Evolutionary conservation across 2,329 filamentous ascomycete genomes (phyloP).

Genomic region (Penicillium sp.): DNA sequence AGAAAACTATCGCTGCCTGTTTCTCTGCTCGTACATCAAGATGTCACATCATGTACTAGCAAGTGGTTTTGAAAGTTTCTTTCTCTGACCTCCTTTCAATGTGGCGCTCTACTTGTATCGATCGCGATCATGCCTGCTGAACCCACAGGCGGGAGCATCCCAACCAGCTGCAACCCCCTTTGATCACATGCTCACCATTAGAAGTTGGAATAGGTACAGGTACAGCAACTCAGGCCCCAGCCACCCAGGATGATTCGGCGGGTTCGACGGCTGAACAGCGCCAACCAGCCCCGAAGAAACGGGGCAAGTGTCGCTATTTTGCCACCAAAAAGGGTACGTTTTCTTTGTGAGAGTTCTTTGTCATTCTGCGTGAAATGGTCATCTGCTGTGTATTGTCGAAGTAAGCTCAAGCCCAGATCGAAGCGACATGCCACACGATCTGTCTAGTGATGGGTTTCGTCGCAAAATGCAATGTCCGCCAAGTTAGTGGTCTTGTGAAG

Average conservation of each 20-base stretch:
- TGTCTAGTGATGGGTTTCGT: too few relatives aligned
- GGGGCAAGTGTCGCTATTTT: constrained; percentile 24
- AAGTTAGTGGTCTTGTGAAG: too few relatives aligned
- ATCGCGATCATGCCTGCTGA: too few relatives aligned
- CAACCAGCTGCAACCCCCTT: constrained; percentile 21
- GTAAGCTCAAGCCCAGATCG: too few relatives aligned
- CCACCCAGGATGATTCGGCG: constrained; percentile 27
- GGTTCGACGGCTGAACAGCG: constrained; percentile 8
- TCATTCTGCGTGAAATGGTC: constrained; percentile 3
- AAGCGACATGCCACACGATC: too few relatives aligned
- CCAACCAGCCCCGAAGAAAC: constrained; percentile 14
- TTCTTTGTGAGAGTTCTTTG: constrained; percentile 3
- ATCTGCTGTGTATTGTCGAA: not conserved
- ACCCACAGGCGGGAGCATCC: constrained; percentile 2
- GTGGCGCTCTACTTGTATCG: too few relatives aligned
- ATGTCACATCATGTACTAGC: too few relatives aligned
- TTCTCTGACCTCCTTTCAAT: too few relatives aligned
- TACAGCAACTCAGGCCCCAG: constrained; percentile 12
- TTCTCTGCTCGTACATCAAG: too few relatives aligned
- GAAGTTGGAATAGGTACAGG: constrained; percentile 18
- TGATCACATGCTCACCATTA: constrained; percentile 30
- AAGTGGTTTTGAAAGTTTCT: too few relatives aligned
- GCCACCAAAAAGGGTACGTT: constrained; percentile 22
- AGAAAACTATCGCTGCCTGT: too few relatives aligned
- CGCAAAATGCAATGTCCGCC: too few relatives aligned